These are phyloP conservation scores for Dendrobium huoshanense DNA, from an alignment of 106 monocot genomes.

Conservation along the genomic window DNA sequence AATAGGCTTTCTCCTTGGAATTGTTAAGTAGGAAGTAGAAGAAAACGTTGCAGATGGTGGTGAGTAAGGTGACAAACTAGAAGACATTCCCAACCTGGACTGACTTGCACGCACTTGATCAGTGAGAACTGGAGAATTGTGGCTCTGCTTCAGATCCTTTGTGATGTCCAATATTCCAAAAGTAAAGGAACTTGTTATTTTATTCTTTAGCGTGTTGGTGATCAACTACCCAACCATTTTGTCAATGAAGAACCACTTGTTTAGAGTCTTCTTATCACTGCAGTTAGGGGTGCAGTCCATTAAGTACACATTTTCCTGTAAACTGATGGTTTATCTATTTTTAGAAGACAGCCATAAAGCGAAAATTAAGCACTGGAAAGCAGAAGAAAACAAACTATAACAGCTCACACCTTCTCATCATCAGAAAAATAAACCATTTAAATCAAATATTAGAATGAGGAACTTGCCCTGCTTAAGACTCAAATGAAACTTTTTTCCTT, in stretches of 20 bases:
- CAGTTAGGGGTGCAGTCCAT: conserved; percentile 59
- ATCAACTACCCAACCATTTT: conserved; percentile 65
- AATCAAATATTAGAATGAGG: neutral
- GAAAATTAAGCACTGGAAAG: neutral
- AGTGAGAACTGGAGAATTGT: conserved; percentile 57
- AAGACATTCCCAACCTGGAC: conserved; percentile 38
- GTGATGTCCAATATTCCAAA: neutral
- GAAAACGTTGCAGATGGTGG: conserved; percentile 22
- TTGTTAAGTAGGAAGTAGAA: conserved; percentile 41
- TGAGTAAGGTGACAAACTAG: conserved; percentile 38
- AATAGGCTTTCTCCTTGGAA: conserved; percentile 34
- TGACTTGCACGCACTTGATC: conserved; percentile 52
- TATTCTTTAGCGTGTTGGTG: neutral
- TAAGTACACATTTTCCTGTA: conserved; percentile 30
- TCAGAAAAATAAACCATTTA: conserved; percentile 20
- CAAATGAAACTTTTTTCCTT: neutral
- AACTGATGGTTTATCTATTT: conserved; percentile 21
- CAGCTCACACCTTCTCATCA: conserved; percentile 22
- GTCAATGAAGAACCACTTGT: conserved; percentile 96
- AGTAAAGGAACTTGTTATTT: neutral
- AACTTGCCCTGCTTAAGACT: neutral
- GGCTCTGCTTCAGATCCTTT: conserved; percentile 44
- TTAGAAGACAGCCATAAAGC: too few species aligned
- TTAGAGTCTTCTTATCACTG: conserved; percentile 79
- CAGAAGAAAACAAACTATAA: neutral